These are phyloP conservation scores for Thinopyrum elongatum DNA, from an alignment of 176 grass and related monocot genomes.

Conservation along the genomic window DNA sequence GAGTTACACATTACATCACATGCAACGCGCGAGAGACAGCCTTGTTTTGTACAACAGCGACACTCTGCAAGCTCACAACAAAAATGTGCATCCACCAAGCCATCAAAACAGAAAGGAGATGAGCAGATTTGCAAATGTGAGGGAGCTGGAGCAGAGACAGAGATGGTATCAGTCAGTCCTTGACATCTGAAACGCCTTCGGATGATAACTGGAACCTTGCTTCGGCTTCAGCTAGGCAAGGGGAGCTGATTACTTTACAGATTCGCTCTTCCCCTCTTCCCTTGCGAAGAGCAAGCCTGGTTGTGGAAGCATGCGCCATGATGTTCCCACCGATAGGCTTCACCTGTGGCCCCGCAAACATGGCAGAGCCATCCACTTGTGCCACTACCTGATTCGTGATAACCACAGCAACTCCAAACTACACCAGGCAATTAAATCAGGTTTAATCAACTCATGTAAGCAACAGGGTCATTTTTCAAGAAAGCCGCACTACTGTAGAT, in stretches of 20 bases:
- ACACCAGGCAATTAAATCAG: conserved; percentile 7
- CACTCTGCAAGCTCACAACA: not conserved
- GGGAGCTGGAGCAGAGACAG: no score
- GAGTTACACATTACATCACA: conserved; percentile 21
- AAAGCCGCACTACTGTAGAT: not conserved
- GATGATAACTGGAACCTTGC: conserved; percentile 72
- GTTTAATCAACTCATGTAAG: not conserved
- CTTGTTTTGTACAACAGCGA: conserved; percentile 21
- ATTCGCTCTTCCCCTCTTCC: conserved; percentile 87
- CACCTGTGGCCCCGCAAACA: conserved; percentile 89
- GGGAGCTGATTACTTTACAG: conserved; percentile 89
- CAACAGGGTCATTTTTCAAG: not conserved
- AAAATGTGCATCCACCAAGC: not conserved
- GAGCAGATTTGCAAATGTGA: not conserved
- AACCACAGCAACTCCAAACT: conserved; percentile 98
- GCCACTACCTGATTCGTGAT: conserved; percentile 98
- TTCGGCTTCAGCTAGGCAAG: conserved; percentile 82
- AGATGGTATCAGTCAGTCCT: conserved; percentile 61
- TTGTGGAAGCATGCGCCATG: conserved; percentile 96
- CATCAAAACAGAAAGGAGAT: not conserved
- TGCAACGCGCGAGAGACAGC: not conserved
- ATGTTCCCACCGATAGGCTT: conserved; percentile 95
- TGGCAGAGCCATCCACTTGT: conserved; percentile 94
- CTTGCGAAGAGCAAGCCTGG: conserved; percentile 89
- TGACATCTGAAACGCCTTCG: conserved; percentile 72